Percentiles rank a stretch among this genome's conserved stretches.
phyloP scores from a whole-genome alignment of 805 yeast species.

The Myxozyma geophila region DNA sequence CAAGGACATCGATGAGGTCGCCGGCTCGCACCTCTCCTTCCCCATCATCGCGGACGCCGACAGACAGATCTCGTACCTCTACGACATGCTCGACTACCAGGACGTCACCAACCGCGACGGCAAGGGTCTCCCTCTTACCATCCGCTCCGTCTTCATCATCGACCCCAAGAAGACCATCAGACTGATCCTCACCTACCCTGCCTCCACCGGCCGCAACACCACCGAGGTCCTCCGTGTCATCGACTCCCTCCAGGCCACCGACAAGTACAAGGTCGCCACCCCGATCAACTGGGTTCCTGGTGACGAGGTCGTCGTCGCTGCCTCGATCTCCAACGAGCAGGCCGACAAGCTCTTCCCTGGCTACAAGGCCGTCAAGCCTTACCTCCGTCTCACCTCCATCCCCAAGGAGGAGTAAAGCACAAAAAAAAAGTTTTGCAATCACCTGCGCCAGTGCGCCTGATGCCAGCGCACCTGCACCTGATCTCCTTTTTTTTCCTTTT shows the following conservation, averaged over 20 bases:
- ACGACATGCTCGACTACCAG: slow-evolving; percentile 87
- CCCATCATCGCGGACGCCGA: slow-evolving; percentile 90
- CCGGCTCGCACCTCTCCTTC: slow-evolving; percentile 76
- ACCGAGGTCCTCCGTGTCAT: slow-evolving; percentile 88
- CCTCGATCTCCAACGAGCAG: slow-evolving; percentile 79
- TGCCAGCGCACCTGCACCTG: too few relatives aligned
- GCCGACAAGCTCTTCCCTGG: slow-evolving; percentile 86
- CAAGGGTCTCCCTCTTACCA: slow-evolving; percentile 79
- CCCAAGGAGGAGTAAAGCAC: slow-evolving; percentile 28
- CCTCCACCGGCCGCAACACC: slow-evolving; percentile 93
- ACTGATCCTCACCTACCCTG: slow-evolving; percentile 85
- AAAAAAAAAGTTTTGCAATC: background rate
- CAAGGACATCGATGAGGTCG: slow-evolving; percentile 85
- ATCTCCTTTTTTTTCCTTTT: too few relatives aligned
- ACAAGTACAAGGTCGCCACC: slow-evolving; percentile 80
- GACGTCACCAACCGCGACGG: slow-evolving; percentile 70
- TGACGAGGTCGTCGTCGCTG: slow-evolving; percentile 92
- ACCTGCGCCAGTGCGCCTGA: background rate
- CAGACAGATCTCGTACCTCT: slow-evolving; percentile 80
- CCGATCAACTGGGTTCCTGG: slow-evolving; percentile 74
- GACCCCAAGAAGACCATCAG: slow-evolving; percentile 91
- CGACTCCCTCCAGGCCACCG: slow-evolving; percentile 81
- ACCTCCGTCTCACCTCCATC: slow-evolving; percentile 69
- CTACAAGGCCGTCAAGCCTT: slow-evolving; percentile 88
- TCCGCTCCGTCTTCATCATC: slow-evolving; percentile 89